A percentile compares a stretch with the other conserved stretches of the same genome.
Evolutionary conservation across 495 filamentous ascomycete genomes (phyloP).

Genomic region (Filosporella fistucella): DNA sequence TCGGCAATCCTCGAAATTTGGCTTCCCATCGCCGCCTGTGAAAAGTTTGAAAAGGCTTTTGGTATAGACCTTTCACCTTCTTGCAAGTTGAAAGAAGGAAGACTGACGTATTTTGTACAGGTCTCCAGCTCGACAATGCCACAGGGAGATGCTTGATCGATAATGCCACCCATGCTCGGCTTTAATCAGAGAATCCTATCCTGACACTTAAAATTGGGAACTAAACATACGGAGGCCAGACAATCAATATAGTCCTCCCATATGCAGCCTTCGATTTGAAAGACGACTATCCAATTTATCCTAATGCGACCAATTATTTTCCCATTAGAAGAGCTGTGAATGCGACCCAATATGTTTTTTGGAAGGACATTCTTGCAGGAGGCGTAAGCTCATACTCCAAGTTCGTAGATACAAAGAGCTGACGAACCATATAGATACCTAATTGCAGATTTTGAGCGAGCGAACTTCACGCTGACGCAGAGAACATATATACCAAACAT

Average conservation of each 20-base stretch:
- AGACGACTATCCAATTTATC: constrained; percentile 35
- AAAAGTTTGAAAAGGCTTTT: constrained; percentile 48
- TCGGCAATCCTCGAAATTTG: constrained; percentile 49
- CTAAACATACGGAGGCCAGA: no score
- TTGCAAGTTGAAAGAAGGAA: no score
- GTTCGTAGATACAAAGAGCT: neutral
- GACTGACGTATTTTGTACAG: no score
- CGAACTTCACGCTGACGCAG: constrained; percentile 9
- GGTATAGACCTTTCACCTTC: no score
- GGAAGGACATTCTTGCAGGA: constrained; percentile 55
- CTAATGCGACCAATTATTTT: constrained; percentile 41
- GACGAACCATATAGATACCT: constrained; percentile 4
- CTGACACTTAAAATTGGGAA: no score
- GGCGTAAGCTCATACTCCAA: constrained; percentile 31
- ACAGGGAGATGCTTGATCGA: no score
- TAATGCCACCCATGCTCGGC: constrained; percentile 34
- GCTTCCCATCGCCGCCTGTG: constrained; percentile 47
- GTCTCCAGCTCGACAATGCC: constrained; percentile 38
- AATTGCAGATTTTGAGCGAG: constrained; percentile 10
- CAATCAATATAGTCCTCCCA: constrained; percentile 43
- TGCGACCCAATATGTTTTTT: constrained; percentile 44
- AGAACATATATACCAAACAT: neutral
- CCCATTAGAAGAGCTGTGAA: constrained; percentile 49
- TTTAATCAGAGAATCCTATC: constrained; percentile 42
- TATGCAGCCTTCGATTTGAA: constrained; percentile 48